These are phyloP conservation scores for Ustilaginoidea virens DNA, from an alignment of 2,329 filamentous ascomycete species.

Conservation along the genomic window DNA sequence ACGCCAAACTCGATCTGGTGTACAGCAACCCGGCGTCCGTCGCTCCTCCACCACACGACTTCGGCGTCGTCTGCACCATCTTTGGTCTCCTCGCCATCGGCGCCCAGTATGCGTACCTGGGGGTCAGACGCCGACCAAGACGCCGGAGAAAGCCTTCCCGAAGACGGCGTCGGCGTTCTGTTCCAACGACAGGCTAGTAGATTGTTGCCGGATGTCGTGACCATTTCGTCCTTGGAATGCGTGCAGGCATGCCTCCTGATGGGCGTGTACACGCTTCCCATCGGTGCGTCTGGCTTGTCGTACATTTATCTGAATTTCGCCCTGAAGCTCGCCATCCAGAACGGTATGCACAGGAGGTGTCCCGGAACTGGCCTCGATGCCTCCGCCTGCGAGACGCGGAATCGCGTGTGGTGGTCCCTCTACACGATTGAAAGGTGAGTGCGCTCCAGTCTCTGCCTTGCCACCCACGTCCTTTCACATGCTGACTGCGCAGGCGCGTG, in stretches of 20 bases:
- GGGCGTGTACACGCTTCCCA: constrained; percentile 36
- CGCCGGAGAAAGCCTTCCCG: too few relatives aligned
- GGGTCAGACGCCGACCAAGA: too few relatives aligned
- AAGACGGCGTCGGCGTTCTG: constrained; percentile 37
- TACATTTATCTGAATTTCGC: constrained; percentile 42
- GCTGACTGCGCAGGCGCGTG: constrained; percentile 25
- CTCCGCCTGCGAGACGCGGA: constrained; percentile 33
- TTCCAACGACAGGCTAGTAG: constrained; percentile 41
- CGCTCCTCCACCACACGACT: constrained; percentile 23
- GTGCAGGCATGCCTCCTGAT: constrained; percentile 42
- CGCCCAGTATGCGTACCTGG: constrained; percentile 34
- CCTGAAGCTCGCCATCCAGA: constrained; percentile 41
- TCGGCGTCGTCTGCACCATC: constrained; percentile 27
- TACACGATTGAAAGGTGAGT: constrained; percentile 39
- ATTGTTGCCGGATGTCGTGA: constrained; percentile 40
- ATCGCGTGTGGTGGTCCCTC: constrained; percentile 41
- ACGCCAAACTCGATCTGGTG: constrained; percentile 21
- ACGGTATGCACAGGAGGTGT: constrained; percentile 41
- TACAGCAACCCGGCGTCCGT: constrained; percentile 23
- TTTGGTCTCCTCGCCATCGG: constrained; percentile 33
- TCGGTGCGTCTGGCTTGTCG: constrained; percentile 39
- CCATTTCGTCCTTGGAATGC: constrained; percentile 38
- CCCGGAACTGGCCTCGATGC: constrained; percentile 29
- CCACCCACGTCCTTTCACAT: too few relatives aligned
- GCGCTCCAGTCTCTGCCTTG: too few relatives aligned